These are phyloP conservation scores for Fragilaria crotonensis DNA, from an alignment of 108 stramenopile genomes.

Conservation along the genomic window DNA sequence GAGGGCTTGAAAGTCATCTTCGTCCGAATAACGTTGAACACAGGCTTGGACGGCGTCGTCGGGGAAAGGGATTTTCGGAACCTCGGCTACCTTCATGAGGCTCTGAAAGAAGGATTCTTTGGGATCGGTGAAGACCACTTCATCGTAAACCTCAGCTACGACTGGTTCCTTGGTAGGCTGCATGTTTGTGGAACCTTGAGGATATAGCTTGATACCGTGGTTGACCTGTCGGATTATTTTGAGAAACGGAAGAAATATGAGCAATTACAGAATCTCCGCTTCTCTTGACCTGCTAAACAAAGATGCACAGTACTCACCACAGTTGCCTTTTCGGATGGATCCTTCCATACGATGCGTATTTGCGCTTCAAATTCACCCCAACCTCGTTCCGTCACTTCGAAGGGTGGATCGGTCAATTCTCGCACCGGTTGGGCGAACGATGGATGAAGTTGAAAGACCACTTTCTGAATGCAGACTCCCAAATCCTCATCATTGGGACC, in stretches of 20 bases:
- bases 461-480: constrained; percentile 70
- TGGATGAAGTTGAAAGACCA: constrained; percentile 94
- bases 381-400: constrained; percentile 91
- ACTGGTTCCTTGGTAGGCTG: constrained; percentile 58
- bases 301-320: too few species aligned
- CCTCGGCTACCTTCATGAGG: constrained; percentile 20
- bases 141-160: constrained; percentile 91
- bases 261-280: too few species aligned
- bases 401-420: constrained; percentile 78
- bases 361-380: constrained; percentile 99
- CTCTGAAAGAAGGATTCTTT: constrained; percentile 54
- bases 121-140: constrained; percentile 93
- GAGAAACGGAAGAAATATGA: constrained; percentile 7
- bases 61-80: constrained; percentile 16
- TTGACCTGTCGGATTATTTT: constrained; percentile 30
- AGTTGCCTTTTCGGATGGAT: constrained; percentile 65
- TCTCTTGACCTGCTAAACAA: too few species aligned
- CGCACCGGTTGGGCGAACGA: constrained; percentile 85
- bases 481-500: constrained; percentile 88
- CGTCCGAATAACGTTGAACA: constrained; percentile 51
- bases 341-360: constrained; percentile 85
- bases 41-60: constrained; percentile 34
- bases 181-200: constrained; percentile 30
- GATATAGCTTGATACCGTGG: constrained; percentile 88
- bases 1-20: constrained; percentile 48